Conservation (phyloP, 116 monocot species). For the Posidonia oceanica region DNA sequence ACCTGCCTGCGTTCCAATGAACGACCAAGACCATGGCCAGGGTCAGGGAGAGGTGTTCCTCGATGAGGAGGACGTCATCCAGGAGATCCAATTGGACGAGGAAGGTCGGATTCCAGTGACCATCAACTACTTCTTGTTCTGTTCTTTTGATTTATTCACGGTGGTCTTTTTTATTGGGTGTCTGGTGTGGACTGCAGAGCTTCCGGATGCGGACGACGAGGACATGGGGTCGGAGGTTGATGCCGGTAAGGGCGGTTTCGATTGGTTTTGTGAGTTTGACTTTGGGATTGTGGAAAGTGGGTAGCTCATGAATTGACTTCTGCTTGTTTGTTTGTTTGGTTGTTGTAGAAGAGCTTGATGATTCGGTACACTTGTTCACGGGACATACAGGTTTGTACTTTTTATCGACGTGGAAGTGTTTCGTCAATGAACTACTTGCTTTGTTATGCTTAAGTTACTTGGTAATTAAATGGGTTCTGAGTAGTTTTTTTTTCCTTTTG, state of each 20-base stretch:
- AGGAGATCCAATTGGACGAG: constrained; percentile 17
- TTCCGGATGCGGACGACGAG: constrained; percentile 12
- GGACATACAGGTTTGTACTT: constrained; percentile 5
- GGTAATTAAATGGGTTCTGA: too few species aligned
- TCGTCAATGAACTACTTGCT: too few species aligned
- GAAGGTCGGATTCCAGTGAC: constrained; percentile 1
- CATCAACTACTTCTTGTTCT: neutral
- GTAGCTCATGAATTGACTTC: neutral
- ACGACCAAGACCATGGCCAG: neutral
- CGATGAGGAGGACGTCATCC: constrained; percentile 18
- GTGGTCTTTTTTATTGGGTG: neutral
- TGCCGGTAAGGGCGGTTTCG: neutral
- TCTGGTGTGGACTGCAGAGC: constrained; percentile 1
- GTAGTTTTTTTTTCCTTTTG: too few species aligned
- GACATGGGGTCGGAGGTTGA: neutral
- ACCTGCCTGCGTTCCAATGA: neutral
- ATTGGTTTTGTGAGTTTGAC: too few species aligned
- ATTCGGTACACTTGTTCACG: constrained; percentile 16
- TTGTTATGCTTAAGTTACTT: too few species aligned
- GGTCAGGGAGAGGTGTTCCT: constrained; percentile 12
- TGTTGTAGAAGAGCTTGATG: constrained; percentile 13
- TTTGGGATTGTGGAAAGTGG: neutral
- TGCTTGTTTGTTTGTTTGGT: neutral
- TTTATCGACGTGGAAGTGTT: neutral
- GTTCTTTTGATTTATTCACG: neutral